Evolutionary conservation across 1,284 basidiomycete species (phyloP), one percentile per base, ranked within the genome.

Genomic region (Microbotryum violaceum): DNA sequence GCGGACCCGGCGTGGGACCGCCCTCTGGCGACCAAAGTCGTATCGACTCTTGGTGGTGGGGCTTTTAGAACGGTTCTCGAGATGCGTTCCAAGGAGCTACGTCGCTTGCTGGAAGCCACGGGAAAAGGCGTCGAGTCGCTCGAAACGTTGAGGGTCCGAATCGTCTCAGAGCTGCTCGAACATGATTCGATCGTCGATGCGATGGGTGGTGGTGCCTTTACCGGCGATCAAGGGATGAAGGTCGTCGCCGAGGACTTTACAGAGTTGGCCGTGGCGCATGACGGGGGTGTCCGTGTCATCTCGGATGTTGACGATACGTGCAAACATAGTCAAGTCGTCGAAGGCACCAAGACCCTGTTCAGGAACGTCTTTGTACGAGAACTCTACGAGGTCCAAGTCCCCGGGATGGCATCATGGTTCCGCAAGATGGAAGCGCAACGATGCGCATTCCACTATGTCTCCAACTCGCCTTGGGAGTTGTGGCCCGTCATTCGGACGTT

Each of bases 251-350:
- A 54, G 33, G 67, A 68, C 27, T 60, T 62, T 21, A 49, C 42
- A 6, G 60, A 58, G 51, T 21, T 68, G 14, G 31, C 16, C 0
- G 67, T 68, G 1, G 64, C 54, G 20, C 54, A 53, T 20, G 67
- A 65, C 4, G 61, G 65, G 6, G 75, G 76, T 0, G 72, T 91
- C 16, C 83, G 89, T 9, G 81, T 96, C 58, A 86, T 97, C 42
- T 93, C 89, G 1, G 93, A 97, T 72, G 87, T 97, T 50, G 93
- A 97, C 74, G 93, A 97, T 74, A 97, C 93, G 0, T 82, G 96
- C 65, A 97, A 94, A 73, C 69, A 73, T 27, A 25, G 58, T 7
- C 29, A 75, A 37, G 74, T 77, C 4, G 64, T 74, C 1, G 70
- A 68, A 8, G 75, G 76, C 6, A 71, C 73, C 16, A 72, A 72